Conservation (phyloP, 352 stramenopile species). For the Aphanomyces euteiches region DNA sequence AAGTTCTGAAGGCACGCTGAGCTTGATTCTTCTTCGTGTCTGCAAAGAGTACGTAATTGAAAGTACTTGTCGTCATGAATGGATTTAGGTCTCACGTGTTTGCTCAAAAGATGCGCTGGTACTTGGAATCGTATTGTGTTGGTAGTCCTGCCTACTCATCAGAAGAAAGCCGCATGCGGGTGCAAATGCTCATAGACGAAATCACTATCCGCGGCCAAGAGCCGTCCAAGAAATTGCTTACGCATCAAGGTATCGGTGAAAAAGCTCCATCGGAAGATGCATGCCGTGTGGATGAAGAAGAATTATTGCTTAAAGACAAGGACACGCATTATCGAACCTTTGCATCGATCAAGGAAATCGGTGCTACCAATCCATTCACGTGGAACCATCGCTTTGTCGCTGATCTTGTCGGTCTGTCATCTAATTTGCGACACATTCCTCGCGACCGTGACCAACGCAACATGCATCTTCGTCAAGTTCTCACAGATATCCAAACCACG, state of each 20-base stretch:
- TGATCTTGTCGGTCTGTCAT: conserved; percentile 68
- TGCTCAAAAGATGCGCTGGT: conserved; percentile 82
- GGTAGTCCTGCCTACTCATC: conserved; percentile 55
- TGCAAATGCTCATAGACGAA: conserved; percentile 79
- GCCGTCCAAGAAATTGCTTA: conserved; percentile 30
- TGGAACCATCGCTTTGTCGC: conserved; percentile 61
- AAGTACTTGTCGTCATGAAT: conserved; percentile 6
- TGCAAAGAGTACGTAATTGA: conserved; percentile 54
- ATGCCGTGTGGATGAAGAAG: conserved; percentile 30
- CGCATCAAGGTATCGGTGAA: conserved; percentile 17
- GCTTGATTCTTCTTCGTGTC: conserved; percentile 65
- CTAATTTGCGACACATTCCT: conserved; percentile 60
- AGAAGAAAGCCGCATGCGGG: conserved; percentile 49
- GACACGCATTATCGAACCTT: conserved; percentile 24
- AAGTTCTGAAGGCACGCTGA: conserved; percentile 53
- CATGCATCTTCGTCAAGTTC: conserved; percentile 67
- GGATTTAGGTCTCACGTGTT: conserved; percentile 70
- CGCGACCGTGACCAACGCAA: conserved; percentile 45
- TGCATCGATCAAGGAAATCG: conserved; percentile 4
- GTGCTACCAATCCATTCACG: conserved; percentile 54
- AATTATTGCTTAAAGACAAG: conserved; percentile 9
- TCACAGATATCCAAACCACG: conserved; percentile 57
- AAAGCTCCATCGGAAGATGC: conserved; percentile 36
- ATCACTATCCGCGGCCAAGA: conserved; percentile 53
- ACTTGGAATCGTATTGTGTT: conserved; percentile 74